phyloP scores from a whole-genome alignment of 2,329 filamentous ascomycete genomes.

The Exophiala mesophila region DNA sequence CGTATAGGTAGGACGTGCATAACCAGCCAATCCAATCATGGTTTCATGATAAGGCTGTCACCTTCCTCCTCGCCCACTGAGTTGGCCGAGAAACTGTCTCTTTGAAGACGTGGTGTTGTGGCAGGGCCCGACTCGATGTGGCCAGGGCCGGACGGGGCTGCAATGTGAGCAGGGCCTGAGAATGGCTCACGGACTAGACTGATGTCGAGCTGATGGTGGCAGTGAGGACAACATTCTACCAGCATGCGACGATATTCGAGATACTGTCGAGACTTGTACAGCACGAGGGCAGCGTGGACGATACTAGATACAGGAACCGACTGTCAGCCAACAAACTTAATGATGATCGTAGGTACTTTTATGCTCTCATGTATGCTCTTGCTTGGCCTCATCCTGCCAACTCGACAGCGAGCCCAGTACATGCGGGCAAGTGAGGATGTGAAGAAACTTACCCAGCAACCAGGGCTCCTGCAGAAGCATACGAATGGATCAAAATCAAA shows the following conservation, averaged over 20 bases:
- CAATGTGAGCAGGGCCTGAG: too few species aligned
- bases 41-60: constrained; percentile 14
- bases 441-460: constrained; percentile 15
- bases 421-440: too few species aligned
- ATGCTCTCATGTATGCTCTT: too few species aligned
- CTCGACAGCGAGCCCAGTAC: too few species aligned
- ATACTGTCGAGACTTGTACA: constrained; percentile 7
- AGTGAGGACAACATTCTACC: constrained; percentile 11
- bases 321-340: not conserved
- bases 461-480: constrained; percentile 9
- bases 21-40: too few species aligned
- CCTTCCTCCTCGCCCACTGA: constrained; percentile 10
- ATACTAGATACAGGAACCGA: constrained; percentile 10
- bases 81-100: constrained; percentile 14
- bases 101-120: constrained; percentile 5
- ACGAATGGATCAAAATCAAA: constrained; percentile 7
- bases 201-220: constrained; percentile 4
- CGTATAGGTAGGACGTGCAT: too few species aligned
- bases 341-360: not conserved
- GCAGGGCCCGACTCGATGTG: too few species aligned
- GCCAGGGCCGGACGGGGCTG: too few species aligned
- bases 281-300: constrained; percentile 7
- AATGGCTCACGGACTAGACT: too few species aligned
- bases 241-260: constrained; percentile 15
- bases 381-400: too few species aligned